phyloP scores from a whole-genome alignment of 176 grass and related monocot genomes.

The Eleusine indica region DNA sequence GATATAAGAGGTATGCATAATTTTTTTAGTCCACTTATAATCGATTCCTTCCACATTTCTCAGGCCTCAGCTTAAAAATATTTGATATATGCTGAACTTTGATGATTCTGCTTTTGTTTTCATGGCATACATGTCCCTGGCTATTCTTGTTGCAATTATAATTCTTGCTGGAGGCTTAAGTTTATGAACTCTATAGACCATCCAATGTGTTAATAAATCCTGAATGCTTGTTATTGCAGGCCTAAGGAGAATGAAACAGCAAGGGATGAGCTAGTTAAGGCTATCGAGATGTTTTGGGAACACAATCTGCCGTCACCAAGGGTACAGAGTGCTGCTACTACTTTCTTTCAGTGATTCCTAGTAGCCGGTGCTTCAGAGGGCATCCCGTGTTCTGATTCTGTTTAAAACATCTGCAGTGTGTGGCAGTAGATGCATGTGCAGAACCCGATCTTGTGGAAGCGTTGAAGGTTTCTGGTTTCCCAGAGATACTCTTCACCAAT shows the following conservation, averaged over 20 bases:
- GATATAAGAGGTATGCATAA: constrained; percentile 62
- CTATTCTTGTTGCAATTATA: background rate
- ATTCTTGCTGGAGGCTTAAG: background rate
- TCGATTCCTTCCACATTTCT: background rate
- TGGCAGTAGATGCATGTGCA: constrained; percentile 71
- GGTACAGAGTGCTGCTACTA: constrained; percentile 40
- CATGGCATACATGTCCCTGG: background rate
- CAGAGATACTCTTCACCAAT: constrained; percentile 87
- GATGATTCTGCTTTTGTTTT: background rate
- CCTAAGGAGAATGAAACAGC: constrained; percentile 76
- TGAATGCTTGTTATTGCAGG: constrained; percentile 24
- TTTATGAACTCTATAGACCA: background rate
- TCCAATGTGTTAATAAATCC: background rate
- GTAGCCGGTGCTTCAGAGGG: background rate
- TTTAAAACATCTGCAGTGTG: constrained; percentile 57
- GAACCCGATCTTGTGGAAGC: constrained; percentile 68
- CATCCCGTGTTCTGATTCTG: background rate
- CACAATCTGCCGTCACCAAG: constrained; percentile 80
- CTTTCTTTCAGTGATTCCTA: background rate
- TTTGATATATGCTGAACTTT: background rate
- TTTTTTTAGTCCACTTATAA: background rate
- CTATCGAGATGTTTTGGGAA: constrained; percentile 84
- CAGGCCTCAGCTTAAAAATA: background rate
- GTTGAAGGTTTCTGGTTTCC: constrained; percentile 76
- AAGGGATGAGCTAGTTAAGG: constrained; percentile 73